phyloP scores from a whole-genome alignment of 208 protist genomes.

The Crithidia thermophila region DNA sequence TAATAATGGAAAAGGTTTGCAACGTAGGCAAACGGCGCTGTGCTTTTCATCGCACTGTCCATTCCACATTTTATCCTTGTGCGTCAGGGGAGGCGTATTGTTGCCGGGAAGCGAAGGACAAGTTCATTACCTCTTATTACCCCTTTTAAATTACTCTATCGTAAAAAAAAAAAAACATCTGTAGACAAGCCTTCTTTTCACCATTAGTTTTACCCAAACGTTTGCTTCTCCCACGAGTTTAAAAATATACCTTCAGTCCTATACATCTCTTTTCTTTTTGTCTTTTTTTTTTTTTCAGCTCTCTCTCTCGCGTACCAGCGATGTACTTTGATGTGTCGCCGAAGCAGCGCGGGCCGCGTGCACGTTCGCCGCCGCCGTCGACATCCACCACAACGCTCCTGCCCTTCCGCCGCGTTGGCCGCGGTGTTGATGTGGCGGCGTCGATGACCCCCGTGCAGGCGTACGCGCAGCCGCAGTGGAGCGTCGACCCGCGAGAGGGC shows the following conservation, averaged over 20 bases:
- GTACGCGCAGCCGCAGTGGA: conserved; percentile 24
- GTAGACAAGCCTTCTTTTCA: no score
- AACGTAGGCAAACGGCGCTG: no score
- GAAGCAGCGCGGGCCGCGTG: neutral
- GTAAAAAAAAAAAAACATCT: no score
- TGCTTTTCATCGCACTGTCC: no score
- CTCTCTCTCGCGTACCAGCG: no score
- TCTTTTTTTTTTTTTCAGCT: neutral
- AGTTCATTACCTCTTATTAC: no score
- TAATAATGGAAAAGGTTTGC: no score
- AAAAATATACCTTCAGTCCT: neutral
- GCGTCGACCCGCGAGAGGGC: neutral
- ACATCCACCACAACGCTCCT: conserved; percentile 25
- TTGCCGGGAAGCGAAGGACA: no score
- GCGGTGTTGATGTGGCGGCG: conserved; percentile 24
- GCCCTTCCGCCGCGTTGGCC: conserved; percentile 29
- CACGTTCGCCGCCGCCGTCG: neutral
- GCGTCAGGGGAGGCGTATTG: no score
- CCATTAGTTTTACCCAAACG: no score
- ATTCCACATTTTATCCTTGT: no score
- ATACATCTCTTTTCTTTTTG: neutral
- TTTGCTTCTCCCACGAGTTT: neutral
- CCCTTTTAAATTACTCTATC: no score
- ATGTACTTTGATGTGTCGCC: conserved; percentile 12
- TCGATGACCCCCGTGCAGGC: conserved; percentile 20